These are phyloP conservation scores for Cyclanthera cordifolia DNA, from an alignment of 306 rosid genomes.

Conservation along the genomic window DNA sequence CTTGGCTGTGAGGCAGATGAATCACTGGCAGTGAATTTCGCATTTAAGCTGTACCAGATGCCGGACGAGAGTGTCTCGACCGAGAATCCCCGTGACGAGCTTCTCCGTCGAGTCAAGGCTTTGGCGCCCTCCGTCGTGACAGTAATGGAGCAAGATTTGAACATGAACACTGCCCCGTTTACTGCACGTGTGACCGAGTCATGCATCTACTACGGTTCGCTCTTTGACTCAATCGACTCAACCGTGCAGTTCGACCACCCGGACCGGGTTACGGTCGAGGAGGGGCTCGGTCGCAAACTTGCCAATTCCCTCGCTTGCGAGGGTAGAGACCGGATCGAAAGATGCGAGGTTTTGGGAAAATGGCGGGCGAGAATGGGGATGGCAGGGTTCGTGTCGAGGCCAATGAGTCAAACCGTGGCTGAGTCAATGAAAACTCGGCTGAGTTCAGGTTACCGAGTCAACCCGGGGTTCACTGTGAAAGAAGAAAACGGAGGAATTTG, in stretches of 20 bases:
- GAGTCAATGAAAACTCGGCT: slow-evolving; percentile 35
- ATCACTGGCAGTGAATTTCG: slow-evolving; percentile 52
- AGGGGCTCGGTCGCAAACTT: slow-evolving; percentile 49
- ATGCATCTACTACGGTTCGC: slow-evolving; percentile 35
- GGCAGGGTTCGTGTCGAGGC: slow-evolving; percentile 70
- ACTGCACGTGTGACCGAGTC: slow-evolving; percentile 57
- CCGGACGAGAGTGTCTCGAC: slow-evolving; percentile 88
- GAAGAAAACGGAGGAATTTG: slow-evolving; percentile 71
- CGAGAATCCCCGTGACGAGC: slow-evolving; percentile 80
- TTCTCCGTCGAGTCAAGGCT: slow-evolving; percentile 64
- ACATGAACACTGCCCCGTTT: slow-evolving; percentile 76
- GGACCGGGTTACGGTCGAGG: slow-evolving; percentile 44
- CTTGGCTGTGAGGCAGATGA: slow-evolving; percentile 50
- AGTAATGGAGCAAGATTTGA: slow-evolving; percentile 65
- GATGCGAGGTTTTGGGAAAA: slow-evolving; percentile 83
- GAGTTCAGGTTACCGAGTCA: slow-evolving; percentile 23
- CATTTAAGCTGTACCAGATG: slow-evolving; percentile 52
- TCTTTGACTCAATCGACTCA: slow-evolving; percentile 51
- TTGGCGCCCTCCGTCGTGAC: slow-evolving; percentile 53
- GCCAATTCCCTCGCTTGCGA: slow-evolving; percentile 67
- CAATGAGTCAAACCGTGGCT: slow-evolving; percentile 45
- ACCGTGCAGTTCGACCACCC: slow-evolving; percentile 11
- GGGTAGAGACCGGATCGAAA: slow-evolving; percentile 77
- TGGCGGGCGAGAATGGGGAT: slow-evolving; percentile 91
- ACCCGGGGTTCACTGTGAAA: slow-evolving; percentile 46